Evolutionary conservation across 2,329 filamentous ascomycete species (phyloP).

Genomic region (Hirsutella minnesotensis): DNA sequence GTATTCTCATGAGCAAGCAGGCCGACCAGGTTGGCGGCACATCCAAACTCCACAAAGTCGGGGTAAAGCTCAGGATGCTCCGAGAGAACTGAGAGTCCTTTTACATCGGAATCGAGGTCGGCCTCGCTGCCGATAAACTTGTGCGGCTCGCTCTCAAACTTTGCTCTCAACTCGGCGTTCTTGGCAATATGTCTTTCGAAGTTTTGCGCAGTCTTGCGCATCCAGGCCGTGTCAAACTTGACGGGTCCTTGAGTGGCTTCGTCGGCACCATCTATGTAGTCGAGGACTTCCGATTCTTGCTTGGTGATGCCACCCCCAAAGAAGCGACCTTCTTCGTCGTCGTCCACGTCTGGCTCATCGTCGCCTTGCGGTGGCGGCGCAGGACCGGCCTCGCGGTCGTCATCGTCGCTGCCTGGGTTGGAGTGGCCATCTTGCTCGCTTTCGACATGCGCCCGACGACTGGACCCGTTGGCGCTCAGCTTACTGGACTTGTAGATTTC

Average conservation of each 20-base stretch:
- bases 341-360: slow-evolving; percentile 34
- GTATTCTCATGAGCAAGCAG: slow-evolving; percentile 91
- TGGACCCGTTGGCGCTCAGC: slow-evolving; percentile 30
- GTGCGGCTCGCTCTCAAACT: slow-evolving; percentile 66
- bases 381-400: slow-evolving; percentile 37
- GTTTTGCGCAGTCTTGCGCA: slow-evolving; percentile 66
- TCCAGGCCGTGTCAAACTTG: slow-evolving; percentile 73
- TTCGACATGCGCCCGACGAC: slow-evolving; percentile 33
- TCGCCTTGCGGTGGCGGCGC: slow-evolving; percentile 34
- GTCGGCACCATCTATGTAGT: slow-evolving; percentile 59
- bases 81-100: slow-evolving; percentile 71
- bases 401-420: slow-evolving; percentile 35
- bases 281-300: slow-evolving; percentile 70
- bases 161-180: slow-evolving; percentile 81
- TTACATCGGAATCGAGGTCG: slow-evolving; percentile 81
- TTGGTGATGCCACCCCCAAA: slow-evolving; percentile 84
- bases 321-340: slow-evolving; percentile 89
- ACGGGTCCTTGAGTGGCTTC: slow-evolving; percentile 39
- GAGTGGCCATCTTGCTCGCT: slow-evolving; percentile 25
- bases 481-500: slow-evolving; percentile 54
- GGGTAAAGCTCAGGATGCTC: slow-evolving; percentile 77
- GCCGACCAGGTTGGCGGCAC: slow-evolving; percentile 61
- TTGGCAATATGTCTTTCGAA: slow-evolving; percentile 87
- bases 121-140: slow-evolving; percentile 82
- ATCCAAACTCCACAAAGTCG: slow-evolving; percentile 68